Evolutionary conservation across 805 yeast genomes (phyloP).

Genomic region (Cyberlindnera euphorbiae): DNA sequence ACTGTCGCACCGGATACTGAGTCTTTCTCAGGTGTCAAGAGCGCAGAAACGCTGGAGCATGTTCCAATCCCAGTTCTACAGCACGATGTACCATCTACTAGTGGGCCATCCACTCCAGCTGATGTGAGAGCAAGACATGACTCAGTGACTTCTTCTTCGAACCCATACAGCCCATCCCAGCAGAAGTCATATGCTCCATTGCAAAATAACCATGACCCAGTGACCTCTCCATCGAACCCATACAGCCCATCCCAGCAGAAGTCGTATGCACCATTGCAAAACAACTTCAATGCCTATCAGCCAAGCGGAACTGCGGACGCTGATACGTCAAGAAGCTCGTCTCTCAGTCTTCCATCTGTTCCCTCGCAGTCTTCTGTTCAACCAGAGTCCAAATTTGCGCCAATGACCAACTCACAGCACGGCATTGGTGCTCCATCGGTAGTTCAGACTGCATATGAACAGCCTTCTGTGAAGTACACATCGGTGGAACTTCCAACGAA

Average conservation of each 20-base stretch:
- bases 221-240: slow-evolving; percentile 10
- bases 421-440: slow-evolving; percentile 4
- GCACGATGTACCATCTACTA: too few relatives aligned
- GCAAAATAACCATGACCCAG: too few relatives aligned
- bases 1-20: too few relatives aligned
- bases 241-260: slow-evolving; percentile 10
- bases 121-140: too few relatives aligned
- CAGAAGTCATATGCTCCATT: too few relatives aligned
- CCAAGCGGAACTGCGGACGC: slow-evolving; percentile 1
- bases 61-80: too few relatives aligned
- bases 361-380: neutral
- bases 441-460: slow-evolving; percentile 13
- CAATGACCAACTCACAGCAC: slow-evolving; percentile 15
- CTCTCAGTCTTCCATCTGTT: slow-evolving; percentile 2
- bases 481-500: slow-evolving; percentile 25
- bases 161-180: too few relatives aligned
- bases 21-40: too few relatives aligned
- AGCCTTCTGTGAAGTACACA: slow-evolving; percentile 25
- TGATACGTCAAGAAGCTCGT: slow-evolving; percentile 9
- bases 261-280: slow-evolving; percentile 6
- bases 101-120: too few relatives aligned
- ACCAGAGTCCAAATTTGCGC: slow-evolving; percentile 12
- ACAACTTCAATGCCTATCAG: slow-evolving; percentile 12
- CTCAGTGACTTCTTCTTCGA: too few relatives aligned
- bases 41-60: too few relatives aligned